These are phyloP conservation scores for Neonectria magnoliae DNA, from an alignment of 2,329 filamentous ascomycete species.

Conservation along the genomic window DNA sequence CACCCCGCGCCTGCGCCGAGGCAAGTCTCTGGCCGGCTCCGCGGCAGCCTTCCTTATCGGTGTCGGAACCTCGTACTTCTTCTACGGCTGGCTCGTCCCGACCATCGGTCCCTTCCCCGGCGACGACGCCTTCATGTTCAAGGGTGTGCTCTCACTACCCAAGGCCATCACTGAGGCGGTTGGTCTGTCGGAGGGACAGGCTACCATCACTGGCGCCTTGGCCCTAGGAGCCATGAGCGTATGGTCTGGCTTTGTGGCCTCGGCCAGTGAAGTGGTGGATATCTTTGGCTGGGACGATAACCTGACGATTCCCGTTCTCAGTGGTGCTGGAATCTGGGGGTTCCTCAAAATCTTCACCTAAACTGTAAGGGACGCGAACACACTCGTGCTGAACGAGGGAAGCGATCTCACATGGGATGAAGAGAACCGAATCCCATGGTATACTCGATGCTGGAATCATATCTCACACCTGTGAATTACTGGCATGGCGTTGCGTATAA, in stretches of 20 bases:
- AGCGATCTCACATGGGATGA: not conserved
- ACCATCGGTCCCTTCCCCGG: slow-evolving; percentile 72
- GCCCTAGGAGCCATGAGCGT: slow-evolving; percentile 85
- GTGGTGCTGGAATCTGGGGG: slow-evolving; percentile 87
- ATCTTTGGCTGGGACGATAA: slow-evolving; percentile 97
- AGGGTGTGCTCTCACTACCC: slow-evolving; percentile 78
- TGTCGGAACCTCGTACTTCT: slow-evolving; percentile 82
- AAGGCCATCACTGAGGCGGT: slow-evolving; percentile 65
- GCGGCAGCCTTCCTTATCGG: slow-evolving; percentile 85
- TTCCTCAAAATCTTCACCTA: slow-evolving; percentile 89
- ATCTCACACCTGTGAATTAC: slow-evolving; percentile 8
- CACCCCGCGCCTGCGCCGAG: slow-evolving; percentile 83
- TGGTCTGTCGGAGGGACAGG: slow-evolving; percentile 67
- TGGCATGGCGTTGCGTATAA: slow-evolving; percentile 30
- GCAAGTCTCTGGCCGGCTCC: slow-evolving; percentile 92
- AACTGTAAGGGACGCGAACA: slow-evolving; percentile 27
- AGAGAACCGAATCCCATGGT: not conserved
- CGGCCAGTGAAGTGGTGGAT: slow-evolving; percentile 89
- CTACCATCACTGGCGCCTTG: slow-evolving; percentile 72
- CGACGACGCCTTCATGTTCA: slow-evolving; percentile 81
- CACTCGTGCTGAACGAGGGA: not conserved
- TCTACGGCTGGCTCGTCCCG: slow-evolving; percentile 89
- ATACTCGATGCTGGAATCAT: not conserved
- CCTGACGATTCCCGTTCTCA: slow-evolving; percentile 92
- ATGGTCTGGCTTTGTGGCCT: slow-evolving; percentile 88